phyloP scores from a whole-genome alignment of 176 grass and related monocot genomes.

The Avena atlantica region DNA sequence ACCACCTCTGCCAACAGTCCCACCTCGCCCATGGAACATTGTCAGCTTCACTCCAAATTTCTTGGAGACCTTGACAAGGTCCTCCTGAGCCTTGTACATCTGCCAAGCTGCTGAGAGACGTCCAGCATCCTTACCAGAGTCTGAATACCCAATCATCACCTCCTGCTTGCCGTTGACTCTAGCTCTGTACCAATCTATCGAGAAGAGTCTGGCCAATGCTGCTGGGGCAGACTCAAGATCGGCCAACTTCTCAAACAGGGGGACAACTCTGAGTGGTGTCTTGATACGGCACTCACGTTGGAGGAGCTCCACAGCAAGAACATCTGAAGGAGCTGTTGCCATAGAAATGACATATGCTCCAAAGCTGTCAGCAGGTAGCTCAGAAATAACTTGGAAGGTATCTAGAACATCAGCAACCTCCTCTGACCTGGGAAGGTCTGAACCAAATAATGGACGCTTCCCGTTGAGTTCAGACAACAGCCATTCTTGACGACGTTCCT shows the following conservation, averaged over 20 bases:
- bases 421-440: slow-evolving; percentile 73
- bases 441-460: slow-evolving; percentile 72
- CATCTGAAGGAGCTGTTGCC: slow-evolving; percentile 80
- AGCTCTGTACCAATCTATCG: slow-evolving; percentile 68
- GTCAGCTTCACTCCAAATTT: slow-evolving; percentile 79
- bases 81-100: slow-evolving; percentile 85
- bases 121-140: slow-evolving; percentile 83
- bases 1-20: slow-evolving; percentile 86
- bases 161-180: slow-evolving; percentile 81
- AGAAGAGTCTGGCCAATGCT: slow-evolving; percentile 70
- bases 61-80: slow-evolving; percentile 78
- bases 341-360: slow-evolving; percentile 85
- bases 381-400: slow-evolving; percentile 71
- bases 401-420: slow-evolving; percentile 78
- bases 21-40: slow-evolving; percentile 85
- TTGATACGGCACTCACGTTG: slow-evolving; percentile 79
- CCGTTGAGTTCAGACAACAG: slow-evolving; percentile 77
- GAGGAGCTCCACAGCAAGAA: slow-evolving; percentile 77
- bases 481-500: slow-evolving; percentile 76
- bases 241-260: slow-evolving; percentile 77
- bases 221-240: slow-evolving; percentile 77
- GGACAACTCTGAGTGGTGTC: slow-evolving; percentile 75
- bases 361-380: slow-evolving; percentile 79
- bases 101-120: slow-evolving; percentile 85
- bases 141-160: slow-evolving; percentile 92